Conservation (phyloP, 139 green algal species). For the Deuterostichococcus epilithicus region DNA sequence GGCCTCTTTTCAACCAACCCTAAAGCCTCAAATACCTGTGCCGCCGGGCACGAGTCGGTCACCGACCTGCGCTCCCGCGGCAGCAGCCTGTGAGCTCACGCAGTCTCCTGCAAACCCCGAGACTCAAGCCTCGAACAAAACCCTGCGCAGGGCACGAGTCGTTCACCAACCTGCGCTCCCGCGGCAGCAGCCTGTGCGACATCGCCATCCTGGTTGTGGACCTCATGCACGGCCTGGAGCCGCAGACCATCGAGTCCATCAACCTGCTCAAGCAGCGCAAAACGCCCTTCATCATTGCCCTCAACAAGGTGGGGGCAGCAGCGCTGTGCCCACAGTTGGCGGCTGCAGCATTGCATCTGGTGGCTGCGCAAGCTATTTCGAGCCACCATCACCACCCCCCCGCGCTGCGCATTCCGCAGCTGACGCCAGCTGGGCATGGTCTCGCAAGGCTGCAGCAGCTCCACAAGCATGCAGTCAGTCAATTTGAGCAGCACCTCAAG, state of each 20-base stretch:
- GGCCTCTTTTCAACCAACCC: too few relatives aligned
- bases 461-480: too few relatives aligned
- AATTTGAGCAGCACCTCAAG: neutral
- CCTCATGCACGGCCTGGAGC: conserved; percentile 98
- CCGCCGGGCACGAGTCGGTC: conserved; percentile 85
- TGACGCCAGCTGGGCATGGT: too few relatives aligned
- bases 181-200: conserved; percentile 93
- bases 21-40: too few relatives aligned
- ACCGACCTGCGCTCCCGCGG: conserved; percentile 93
- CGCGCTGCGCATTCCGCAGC: too few relatives aligned
- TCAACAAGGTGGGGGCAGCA: conserved; percentile 84
- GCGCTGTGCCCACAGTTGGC: too few relatives aligned
- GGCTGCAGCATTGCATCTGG: too few relatives aligned
- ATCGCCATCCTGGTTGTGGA: conserved; percentile 97
- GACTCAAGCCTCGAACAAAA: neutral
- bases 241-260: conserved; percentile 97
- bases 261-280: conserved; percentile 94
- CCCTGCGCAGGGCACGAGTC: conserved; percentile 73
- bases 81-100: conserved; percentile 93
- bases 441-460: too few relatives aligned
- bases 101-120: conserved; percentile 59
- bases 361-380: too few relatives aligned
- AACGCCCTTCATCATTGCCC: conserved; percentile 96
- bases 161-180: conserved; percentile 94
- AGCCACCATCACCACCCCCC: too few relatives aligned